These are phyloP conservation scores for Encephalitozoon romaleae DNA, from an alignment of 371 early-diverging fungal genomes.

Conservation along the genomic window DNA sequence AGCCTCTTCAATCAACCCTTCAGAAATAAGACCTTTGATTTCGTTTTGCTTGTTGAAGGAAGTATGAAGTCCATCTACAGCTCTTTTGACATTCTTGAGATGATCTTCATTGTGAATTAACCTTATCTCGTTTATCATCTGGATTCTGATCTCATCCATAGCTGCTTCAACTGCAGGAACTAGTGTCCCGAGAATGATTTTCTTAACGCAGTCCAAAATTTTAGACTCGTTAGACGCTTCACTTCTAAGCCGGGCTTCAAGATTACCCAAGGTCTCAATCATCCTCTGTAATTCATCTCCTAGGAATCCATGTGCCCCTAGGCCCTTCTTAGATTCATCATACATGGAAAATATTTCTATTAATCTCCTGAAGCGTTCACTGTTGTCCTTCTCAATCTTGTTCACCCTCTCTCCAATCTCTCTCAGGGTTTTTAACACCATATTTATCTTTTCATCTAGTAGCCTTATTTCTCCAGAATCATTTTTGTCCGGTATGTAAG, in stretches of 20 bases:
- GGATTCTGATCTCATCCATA: constrained; percentile 57
- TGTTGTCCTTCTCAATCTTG: not conserved
- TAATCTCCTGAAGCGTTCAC: not conserved
- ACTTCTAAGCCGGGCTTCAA: not conserved
- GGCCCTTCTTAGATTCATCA: not conserved
- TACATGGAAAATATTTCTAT: not conserved
- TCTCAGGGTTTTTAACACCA: not conserved
- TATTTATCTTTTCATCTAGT: not conserved
- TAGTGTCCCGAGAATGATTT: constrained; percentile 33
- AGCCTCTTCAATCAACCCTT: constrained; percentile 27
- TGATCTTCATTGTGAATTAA: constrained; percentile 31
- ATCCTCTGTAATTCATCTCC: not conserved
- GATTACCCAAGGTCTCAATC: not conserved
- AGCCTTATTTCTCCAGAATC: not conserved
- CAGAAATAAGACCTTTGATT: constrained; percentile 21
- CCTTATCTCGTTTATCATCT: constrained; percentile 45
- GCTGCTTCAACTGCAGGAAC: constrained; percentile 54
- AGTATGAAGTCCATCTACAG: constrained; percentile 21
- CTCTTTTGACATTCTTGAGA: constrained; percentile 31
- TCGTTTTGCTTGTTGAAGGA: constrained; percentile 10
- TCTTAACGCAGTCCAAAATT: constrained; percentile 32
- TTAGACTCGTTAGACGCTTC: not conserved
- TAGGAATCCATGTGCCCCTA: not conserved
- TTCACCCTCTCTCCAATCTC: constrained; percentile 2
- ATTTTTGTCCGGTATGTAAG: not conserved